Evolutionary conservation across 495 filamentous ascomycete genomes (phyloP), one percentile per base, ranked within the genome.

Genomic region (Trypethelium eluteriae): DNA sequence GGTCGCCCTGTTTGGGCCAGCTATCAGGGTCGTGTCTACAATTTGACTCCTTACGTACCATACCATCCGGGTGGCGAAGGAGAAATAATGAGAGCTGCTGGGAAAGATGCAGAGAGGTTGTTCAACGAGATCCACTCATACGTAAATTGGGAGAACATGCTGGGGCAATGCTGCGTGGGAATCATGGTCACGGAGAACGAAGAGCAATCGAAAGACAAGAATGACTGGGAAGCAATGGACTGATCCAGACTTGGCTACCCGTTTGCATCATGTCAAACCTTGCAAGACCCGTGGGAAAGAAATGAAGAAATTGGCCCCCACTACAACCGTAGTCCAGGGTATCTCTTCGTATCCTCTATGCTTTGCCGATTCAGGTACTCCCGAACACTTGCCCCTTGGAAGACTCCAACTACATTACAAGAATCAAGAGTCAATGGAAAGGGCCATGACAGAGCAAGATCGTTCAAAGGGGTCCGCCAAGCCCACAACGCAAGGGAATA

Each of bases 121-220:
- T 98, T 98, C 76, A 86, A 88, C 68, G 92, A 96, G 79, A 84
- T 93, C 34, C 94, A 98, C 81, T 92, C 93, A 18, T 98, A 95
- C 94, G 93, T 98, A 10, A 98, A 96, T 72, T 96, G 91, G 81
- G 95, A 98, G 79, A 89, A 88, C 3, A 96, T 98, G 85, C 76
- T 98, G 64, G 84, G 86, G 35, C 85, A 88, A 71, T 97, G 93
- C 76, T 71, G 96, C 69, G 82, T 98, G 3, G 94, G 94, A 1
- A 86, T 96, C 39, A 78, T 91, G 74, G 91, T 98, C 47, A 81
- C 83, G 3, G 95, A 98, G 81, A 81, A 84, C 64, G 87, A 92
- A 47, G 81, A 64, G 41, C 38, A 63, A 35, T 34, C 6, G 25
- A 59, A 14, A 59, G 53, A 4, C 4, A 59, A 59, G 18, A 18